Conservation (phyloP, 495 filamentous ascomycete genomes). For the Bathelium albidoporum region DNA sequence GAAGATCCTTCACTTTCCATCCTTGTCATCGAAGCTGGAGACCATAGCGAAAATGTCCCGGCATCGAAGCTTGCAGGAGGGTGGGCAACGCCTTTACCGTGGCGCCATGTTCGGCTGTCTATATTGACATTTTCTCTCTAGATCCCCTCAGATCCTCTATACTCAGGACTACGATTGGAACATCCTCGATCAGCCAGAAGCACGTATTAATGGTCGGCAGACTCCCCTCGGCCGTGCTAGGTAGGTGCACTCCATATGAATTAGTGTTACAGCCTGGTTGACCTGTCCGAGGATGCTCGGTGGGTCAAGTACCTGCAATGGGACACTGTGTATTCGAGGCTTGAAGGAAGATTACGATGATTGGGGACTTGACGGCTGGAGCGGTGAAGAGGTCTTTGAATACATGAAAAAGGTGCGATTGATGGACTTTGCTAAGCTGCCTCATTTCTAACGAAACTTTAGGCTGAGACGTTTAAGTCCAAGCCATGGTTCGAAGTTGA, state of each 20-base stretch:
- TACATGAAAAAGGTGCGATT: conserved; percentile 10
- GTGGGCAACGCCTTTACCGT: conserved; percentile 16
- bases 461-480: not conserved
- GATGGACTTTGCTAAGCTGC: not conserved
- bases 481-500: conserved; percentile 20
- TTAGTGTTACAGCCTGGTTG: no score
- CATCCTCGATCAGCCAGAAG: not conserved
- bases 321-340: conserved; percentile 35
- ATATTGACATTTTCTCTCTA: not conserved
- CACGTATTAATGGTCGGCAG: not conserved
- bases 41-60: not conserved
- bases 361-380: conserved; percentile 50
- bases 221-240: no score
- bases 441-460: not conserved
- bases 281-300: conserved; percentile 45
- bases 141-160: not conserved
- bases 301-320: conserved; percentile 49
- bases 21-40: conserved; percentile 39
- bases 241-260: no score
- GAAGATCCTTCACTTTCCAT: conserved; percentile 36
- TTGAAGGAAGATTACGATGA: conserved; percentile 46
- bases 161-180: not conserved
- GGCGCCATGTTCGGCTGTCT: not conserved
- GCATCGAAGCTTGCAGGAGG: conserved; percentile 20
- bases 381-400: conserved; percentile 41